phyloP scores from a whole-genome alignment of 805 yeast genomes.

The Saccharomycopsis synnaedendra region DNA sequence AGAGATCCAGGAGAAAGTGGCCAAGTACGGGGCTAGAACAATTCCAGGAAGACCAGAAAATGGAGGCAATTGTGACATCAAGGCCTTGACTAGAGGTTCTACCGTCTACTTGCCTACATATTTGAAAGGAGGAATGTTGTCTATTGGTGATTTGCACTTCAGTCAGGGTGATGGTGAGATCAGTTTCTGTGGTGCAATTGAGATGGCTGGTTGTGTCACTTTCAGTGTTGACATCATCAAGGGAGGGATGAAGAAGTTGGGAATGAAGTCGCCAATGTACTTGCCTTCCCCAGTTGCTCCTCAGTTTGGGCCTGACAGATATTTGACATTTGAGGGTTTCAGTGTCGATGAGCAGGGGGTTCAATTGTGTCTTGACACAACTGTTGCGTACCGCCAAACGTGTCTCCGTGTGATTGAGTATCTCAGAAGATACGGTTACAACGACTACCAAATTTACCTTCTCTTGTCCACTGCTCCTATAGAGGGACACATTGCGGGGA shows the following conservation, averaged over 20 bases:
- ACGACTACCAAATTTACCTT: constrained; percentile 38
- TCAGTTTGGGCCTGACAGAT: constrained; percentile 36
- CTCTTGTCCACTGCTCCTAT: constrained; percentile 37
- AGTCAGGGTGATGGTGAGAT: constrained; percentile 45
- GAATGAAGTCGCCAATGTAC: constrained; percentile 35
- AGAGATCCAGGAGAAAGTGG: constrained; percentile 23
- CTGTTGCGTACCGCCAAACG: constrained; percentile 40
- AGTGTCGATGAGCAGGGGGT: constrained; percentile 38
- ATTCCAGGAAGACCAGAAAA: constrained; percentile 43
- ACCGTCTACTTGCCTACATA: constrained; percentile 37
- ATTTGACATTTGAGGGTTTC: constrained; percentile 41
- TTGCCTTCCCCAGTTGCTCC: constrained; percentile 38
- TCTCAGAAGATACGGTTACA: constrained; percentile 37
- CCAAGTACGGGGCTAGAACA: constrained; percentile 37
- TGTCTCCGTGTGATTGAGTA: constrained; percentile 39
- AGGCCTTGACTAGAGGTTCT: constrained; percentile 38
- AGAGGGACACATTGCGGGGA: constrained; percentile 40
- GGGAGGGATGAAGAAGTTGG: constrained; percentile 29
- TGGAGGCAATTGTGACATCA: constrained; percentile 45
- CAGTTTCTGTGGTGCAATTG: constrained; percentile 44
- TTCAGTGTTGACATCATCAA: constrained; percentile 30
- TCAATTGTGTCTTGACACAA: constrained; percentile 34
- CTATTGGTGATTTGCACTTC: constrained; percentile 40
- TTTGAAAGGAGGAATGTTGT: constrained; percentile 35
- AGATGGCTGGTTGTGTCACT: constrained; percentile 38